Evolutionary conservation across 1,139 yeast species (phyloP), one percentile per base, ranked within the genome.

Genomic region (Blastobotrys arbuscula): DNA sequence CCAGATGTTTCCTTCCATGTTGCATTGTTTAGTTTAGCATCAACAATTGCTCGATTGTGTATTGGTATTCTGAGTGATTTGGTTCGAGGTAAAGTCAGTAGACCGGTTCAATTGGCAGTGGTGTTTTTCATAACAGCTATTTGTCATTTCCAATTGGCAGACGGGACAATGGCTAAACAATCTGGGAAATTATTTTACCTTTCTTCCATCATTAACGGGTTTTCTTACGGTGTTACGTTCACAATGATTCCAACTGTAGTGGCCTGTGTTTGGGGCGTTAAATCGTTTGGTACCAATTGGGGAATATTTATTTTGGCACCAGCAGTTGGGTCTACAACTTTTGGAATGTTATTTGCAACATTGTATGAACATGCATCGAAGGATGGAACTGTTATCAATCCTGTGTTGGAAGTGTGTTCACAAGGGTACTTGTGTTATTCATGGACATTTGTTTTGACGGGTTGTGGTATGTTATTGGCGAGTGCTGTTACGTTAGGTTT

Each of bases 301-400:
- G 97, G 97, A 2, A 73, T 86, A 28, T 85, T 88, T 61, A 81
- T 90, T 79, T 74, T 87, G 31, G 96, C 96, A 0, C 97, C 97
- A 0, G 97, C 97, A 0, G 57, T 88, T 2, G 96, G 97, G 1
- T 76, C 95, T 1, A 74, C 86, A 6, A 56, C 78, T 1, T 87
- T 77, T 60, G 92, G 96, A 2, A 61, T 85, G 50, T 58, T 82
- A 19, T 90, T 84, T 64, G 97, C 96, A 0, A 63, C 67, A 28
- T 70, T 80, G 26, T 82, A 78, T 56, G 95, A 89, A 34, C 44
- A 34, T 6, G 51, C 51, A 3, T 21, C 49, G 3, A 8, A 21
- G 5, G 39, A 31, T n/a, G n/a, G n/a, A n/a, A n/a, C n/a, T n/a
- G 42, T 44, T 3, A 13, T 45, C 16, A 42, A 33, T 13, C 39